These are phyloP conservation scores for Thymus mandschuricus DNA, from an alignment of 257 asterid genomes.

Conservation along the genomic window DNA sequence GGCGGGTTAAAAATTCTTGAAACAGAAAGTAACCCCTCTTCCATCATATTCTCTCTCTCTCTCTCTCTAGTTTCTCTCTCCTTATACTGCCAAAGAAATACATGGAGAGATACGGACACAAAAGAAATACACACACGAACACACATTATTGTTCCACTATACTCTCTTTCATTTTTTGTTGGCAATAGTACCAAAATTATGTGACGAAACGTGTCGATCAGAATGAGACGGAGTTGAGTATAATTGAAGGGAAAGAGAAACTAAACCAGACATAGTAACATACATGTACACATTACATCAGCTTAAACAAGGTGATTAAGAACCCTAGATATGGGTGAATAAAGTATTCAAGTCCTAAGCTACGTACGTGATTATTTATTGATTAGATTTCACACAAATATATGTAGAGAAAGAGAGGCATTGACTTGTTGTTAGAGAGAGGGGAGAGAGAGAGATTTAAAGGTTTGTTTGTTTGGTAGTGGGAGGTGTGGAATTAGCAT, in stretches of 20 bases:
- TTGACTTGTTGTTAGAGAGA: slow-evolving; percentile 42
- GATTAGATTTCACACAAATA: slow-evolving; percentile 12
- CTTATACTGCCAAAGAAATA: slow-evolving; percentile 20
- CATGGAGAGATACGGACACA: slow-evolving; percentile 29
- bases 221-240: too few species aligned
- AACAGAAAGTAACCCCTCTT: slow-evolving; percentile 46
- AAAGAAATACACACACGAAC: slow-evolving; percentile 37
- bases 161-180: too few species aligned
- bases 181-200: too few species aligned
- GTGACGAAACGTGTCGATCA: too few species aligned
- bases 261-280: not conserved
- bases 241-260: too few species aligned
- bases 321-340: slow-evolving; percentile 9
- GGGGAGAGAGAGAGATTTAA: slow-evolving; percentile 24
- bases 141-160: slow-evolving; percentile 4
- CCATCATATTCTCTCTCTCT: slow-evolving; percentile 28
- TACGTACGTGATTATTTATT: not conserved
- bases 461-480: slow-evolving; percentile 54
- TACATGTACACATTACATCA: not conserved
- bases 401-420: slow-evolving; percentile 36
- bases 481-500: slow-evolving; percentile 32
- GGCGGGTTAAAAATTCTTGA: slow-evolving; percentile 68
- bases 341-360: slow-evolving; percentile 13
- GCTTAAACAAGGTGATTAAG: not conserved
- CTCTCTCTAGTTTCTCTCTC: slow-evolving; percentile 25